Conservation (phyloP, 495 filamentous ascomycete genomes). For the Penicillium coffeae region DNA sequence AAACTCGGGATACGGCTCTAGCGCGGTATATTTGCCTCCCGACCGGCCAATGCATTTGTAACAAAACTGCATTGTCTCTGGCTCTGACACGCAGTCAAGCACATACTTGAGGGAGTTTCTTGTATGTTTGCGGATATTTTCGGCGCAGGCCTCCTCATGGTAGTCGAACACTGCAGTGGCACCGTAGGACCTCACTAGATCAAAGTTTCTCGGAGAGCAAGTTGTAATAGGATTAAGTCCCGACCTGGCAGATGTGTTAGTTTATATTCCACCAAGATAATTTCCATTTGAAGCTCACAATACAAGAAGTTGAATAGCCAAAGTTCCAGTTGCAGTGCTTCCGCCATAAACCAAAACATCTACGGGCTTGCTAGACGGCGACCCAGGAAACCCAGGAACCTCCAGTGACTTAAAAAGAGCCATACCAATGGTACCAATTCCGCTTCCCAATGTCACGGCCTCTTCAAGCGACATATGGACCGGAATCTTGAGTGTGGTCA, state of each 20-base stretch:
- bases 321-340: slow-evolving; percentile 17
- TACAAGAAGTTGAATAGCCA: slow-evolving; percentile 27
- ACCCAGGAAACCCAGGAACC: too few relatives aligned
- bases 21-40: neutral
- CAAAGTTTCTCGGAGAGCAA: slow-evolving; percentile 39
- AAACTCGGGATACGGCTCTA: neutral
- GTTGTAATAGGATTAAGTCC: slow-evolving; percentile 23
- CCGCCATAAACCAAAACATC: slow-evolving; percentile 31
- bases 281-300: neutral
- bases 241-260: neutral
- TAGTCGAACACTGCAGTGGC: slow-evolving; percentile 43
- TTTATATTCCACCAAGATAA: neutral
- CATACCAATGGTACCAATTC: slow-evolving; percentile 33
- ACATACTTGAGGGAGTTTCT: slow-evolving; percentile 36
- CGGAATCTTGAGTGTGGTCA: too few relatives aligned
- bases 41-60: neutral
- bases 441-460: slow-evolving; percentile 47
- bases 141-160: slow-evolving; percentile 20
- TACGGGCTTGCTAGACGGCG: neutral
- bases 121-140: slow-evolving; percentile 32
- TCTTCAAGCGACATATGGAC: too few relatives aligned
- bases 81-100: slow-evolving; percentile 6
- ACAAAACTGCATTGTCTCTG: neutral
- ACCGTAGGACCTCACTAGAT: slow-evolving; percentile 30
- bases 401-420: neutral